Percentiles rank a stretch among this genome's conserved stretches.
phyloP scores from a whole-genome alignment of 2,329 filamentous ascomycete species.

The Cercospora janseana region DNA sequence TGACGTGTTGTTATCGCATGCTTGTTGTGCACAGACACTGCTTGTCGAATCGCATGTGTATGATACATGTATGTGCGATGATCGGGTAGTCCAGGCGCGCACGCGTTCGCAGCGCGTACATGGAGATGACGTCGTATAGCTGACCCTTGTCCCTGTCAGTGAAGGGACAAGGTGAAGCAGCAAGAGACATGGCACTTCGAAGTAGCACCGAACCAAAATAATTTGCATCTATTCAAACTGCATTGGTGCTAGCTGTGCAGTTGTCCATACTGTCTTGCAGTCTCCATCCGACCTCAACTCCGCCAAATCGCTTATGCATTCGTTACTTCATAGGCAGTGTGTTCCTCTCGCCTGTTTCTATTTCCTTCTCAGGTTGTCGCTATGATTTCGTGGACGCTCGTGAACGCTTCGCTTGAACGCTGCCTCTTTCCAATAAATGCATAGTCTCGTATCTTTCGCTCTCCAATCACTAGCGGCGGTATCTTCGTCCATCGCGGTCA shows the following conservation, averaged over 20 bases:
- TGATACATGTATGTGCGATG: neutral
- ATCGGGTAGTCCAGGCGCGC: neutral
- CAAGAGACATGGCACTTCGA: neutral
- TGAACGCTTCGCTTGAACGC: slow-evolving; percentile 11
- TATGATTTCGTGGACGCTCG: slow-evolving; percentile 1
- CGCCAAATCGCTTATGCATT: slow-evolving; percentile 2
- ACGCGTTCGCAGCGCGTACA: slow-evolving; percentile 5
- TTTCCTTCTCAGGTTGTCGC: slow-evolving; percentile 11
- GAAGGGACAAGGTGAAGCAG: too few relatives aligned
- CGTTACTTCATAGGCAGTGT: slow-evolving; percentile 16
- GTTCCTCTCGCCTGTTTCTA: slow-evolving; percentile 12
- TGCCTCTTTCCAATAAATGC: slow-evolving; percentile 10
- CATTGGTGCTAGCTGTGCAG: neutral
- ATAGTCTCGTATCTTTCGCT: neutral
- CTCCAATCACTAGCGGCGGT: slow-evolving; percentile 15
- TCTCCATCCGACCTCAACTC: slow-evolving; percentile 2
- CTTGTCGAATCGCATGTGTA: neutral
- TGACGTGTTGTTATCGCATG: slow-evolving; percentile 15
- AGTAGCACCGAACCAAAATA: neutral
- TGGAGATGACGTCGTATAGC: slow-evolving; percentile 6
- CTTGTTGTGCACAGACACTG: neutral
- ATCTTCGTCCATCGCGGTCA: slow-evolving; percentile 46
- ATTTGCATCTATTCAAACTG: neutral
- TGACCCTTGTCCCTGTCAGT: too few relatives aligned
- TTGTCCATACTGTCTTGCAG: neutral